phyloP scores from a whole-genome alignment of 2,329 filamentous ascomycete genomes.

The Exophiala sp. region DNA sequence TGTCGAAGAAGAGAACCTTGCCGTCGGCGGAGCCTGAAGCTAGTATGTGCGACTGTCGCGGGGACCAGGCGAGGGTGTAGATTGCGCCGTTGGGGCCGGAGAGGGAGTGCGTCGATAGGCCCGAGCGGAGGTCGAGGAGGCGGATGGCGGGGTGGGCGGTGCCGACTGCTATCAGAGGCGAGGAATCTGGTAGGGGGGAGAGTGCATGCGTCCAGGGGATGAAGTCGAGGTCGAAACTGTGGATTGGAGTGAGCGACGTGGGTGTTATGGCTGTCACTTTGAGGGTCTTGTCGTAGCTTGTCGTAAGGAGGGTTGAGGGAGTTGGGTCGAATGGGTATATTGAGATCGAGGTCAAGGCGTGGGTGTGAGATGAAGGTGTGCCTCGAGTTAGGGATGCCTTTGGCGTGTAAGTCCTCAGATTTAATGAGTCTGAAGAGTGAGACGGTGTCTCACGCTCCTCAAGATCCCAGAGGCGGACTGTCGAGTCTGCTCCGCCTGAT shows the following conservation, averaged over 20 bases:
- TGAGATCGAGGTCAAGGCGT: constrained; percentile 45
- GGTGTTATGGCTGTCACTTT: constrained; percentile 43
- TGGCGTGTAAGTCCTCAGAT: constrained; percentile 9
- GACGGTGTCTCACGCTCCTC: constrained; percentile 58
- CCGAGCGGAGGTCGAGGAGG: constrained; percentile 80
- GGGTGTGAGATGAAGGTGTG: constrained; percentile 39
- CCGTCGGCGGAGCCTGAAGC: constrained; percentile 84
- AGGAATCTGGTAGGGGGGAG: constrained; percentile 63
- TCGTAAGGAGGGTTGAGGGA: constrained; percentile 45
- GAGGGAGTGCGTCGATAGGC: constrained; percentile 68
- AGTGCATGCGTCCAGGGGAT: constrained; percentile 63
- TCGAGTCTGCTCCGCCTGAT: constrained; percentile 81
- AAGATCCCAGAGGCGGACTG: constrained; percentile 83
- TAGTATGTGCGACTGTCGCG: constrained; percentile 66
- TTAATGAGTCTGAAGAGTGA: constrained; percentile 49
- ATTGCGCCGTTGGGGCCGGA: constrained; percentile 66
- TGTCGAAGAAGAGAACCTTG: constrained; percentile 79
- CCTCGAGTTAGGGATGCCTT: constrained; percentile 14
- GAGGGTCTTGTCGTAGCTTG: constrained; percentile 45
- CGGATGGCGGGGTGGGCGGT: constrained; percentile 82
- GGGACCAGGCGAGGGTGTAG: constrained; percentile 75
- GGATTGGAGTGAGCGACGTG: constrained; percentile 39
- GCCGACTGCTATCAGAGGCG: constrained; percentile 78
- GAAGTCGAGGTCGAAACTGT: constrained; percentile 46
- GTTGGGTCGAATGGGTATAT: constrained; percentile 49